These are phyloP conservation scores for Fusarium tjaetaba DNA, from an alignment of 2,329 filamentous ascomycete genomes.

Conservation along the genomic window DNA sequence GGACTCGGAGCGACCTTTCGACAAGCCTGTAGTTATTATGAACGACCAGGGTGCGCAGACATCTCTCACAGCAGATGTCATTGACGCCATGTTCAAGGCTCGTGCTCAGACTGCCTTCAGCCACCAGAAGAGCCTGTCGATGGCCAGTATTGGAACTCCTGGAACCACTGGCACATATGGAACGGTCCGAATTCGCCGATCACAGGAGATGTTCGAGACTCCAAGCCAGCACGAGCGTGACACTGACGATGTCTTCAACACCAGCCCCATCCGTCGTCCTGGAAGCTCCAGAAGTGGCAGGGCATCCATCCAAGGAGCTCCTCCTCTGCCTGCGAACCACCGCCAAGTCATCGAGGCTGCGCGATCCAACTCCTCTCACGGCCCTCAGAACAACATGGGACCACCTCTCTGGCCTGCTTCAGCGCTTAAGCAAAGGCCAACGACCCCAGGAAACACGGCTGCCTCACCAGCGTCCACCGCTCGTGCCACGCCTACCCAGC, in stretches of 20 bases:
- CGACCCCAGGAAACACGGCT: constrained; percentile 66
- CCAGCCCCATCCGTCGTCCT: constrained; percentile 63
- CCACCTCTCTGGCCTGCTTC: constrained; percentile 87
- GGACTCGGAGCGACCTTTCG: constrained; percentile 67
- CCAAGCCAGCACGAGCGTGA: constrained; percentile 52
- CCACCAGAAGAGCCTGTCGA: constrained; percentile 52
- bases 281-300: constrained; percentile 77
- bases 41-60: constrained; percentile 84
- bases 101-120: constrained; percentile 33
- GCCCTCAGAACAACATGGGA: constrained; percentile 71
- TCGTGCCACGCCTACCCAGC: constrained; percentile 68
- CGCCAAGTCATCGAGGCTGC: constrained; percentile 86
- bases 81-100: constrained; percentile 77
- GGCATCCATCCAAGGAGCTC: constrained; percentile 57
- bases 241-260: constrained; percentile 53
- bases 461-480: constrained; percentile 56
- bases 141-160: constrained; percentile 47
- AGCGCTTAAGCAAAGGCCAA: constrained; percentile 66
- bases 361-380: constrained; percentile 64
- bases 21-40: constrained; percentile 57
- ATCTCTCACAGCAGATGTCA: constrained; percentile 80
- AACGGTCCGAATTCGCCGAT: constrained; percentile 57
- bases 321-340: constrained; percentile 85
- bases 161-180: constrained; percentile 51
- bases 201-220: constrained; percentile 62